These are phyloP conservation scores for Grosmannia clavigera DNA, from an alignment of 2,329 filamentous ascomycete genomes.

Conservation along the genomic window DNA sequence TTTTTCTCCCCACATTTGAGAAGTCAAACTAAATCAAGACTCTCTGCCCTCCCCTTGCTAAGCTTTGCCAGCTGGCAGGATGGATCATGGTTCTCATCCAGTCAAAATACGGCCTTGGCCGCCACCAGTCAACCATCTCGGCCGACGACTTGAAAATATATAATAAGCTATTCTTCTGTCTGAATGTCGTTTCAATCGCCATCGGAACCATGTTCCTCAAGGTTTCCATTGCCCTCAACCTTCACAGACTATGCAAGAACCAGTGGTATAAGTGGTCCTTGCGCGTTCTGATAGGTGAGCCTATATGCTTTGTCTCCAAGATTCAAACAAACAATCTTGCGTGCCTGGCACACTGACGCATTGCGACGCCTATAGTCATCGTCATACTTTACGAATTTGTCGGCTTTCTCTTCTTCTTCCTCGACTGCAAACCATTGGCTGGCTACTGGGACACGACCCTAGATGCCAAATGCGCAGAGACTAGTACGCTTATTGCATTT, in stretches of 20 bases:
- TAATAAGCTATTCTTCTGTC: slow-evolving; percentile 29
- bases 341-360: neutral
- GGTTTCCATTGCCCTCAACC: slow-evolving; percentile 13
- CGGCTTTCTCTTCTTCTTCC: slow-evolving; percentile 14
- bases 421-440: slow-evolving; percentile 14
- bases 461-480: slow-evolving; percentile 10
- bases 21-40: neutral
- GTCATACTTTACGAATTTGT: slow-evolving; percentile 14
- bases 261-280: slow-evolving; percentile 16
- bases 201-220: slow-evolving; percentile 12
- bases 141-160: slow-evolving; percentile 21
- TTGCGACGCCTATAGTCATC: slow-evolving; percentile 5
- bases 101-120: slow-evolving; percentile 32
- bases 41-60: neutral
- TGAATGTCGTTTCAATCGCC: slow-evolving; percentile 31
- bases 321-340: neutral
- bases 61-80: slow-evolving; percentile 19
- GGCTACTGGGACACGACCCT: slow-evolving; percentile 14
- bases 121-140: slow-evolving; percentile 26
- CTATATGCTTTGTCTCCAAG: neutral
- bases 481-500: slow-evolving; percentile 19
- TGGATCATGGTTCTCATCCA: slow-evolving; percentile 27
- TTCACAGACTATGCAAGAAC: slow-evolving; percentile 13
- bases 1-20: too few relatives aligned
- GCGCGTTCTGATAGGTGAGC: slow-evolving; percentile 8